These are phyloP conservation scores for Manihot esculenta DNA, from an alignment of 441 rosid genomes.

Conservation along the genomic window DNA sequence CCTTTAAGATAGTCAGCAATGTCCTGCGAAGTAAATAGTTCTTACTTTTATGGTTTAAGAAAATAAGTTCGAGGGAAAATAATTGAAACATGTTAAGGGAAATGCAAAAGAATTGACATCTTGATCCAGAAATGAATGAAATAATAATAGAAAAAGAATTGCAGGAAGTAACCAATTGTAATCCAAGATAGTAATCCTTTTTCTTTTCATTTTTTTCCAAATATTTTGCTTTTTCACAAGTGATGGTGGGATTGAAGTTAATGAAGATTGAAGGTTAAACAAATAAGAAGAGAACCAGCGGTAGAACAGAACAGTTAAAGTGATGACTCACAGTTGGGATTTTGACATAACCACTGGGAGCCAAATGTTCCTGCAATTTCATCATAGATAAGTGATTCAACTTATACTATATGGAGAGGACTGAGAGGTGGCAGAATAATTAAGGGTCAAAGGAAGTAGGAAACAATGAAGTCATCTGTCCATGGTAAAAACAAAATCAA, in stretches of 20 bases:
- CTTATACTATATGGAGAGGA: conserved; percentile 1
- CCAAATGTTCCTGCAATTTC: conserved; percentile 79
- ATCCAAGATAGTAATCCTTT: conserved; percentile 6
- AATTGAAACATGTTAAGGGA: background rate
- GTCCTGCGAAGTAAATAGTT: conserved; percentile 44
- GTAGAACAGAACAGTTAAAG: background rate
- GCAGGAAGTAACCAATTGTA: background rate
- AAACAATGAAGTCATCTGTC: conserved; percentile 1
- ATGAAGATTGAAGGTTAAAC: background rate
- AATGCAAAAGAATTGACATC: background rate
- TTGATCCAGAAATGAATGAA: background rate
- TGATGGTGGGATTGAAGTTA: background rate
- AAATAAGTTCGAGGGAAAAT: background rate
- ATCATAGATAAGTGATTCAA: conserved; percentile 16
- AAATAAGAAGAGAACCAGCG: conserved; percentile 9
- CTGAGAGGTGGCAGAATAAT: conserved; percentile 4
- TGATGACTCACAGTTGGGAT: conserved; percentile 71
- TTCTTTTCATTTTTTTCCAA: background rate
- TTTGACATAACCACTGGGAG: conserved; percentile 77
- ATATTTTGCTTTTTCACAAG: background rate
- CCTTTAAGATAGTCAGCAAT: conserved; percentile 53
- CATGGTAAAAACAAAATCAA: background rate
- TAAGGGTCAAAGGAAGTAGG: background rate
- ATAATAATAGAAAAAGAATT: background rate
- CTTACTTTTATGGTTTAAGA: background rate